Conservation (phyloP, 139 green algal species). For the Pleodorina starrii region DNA sequence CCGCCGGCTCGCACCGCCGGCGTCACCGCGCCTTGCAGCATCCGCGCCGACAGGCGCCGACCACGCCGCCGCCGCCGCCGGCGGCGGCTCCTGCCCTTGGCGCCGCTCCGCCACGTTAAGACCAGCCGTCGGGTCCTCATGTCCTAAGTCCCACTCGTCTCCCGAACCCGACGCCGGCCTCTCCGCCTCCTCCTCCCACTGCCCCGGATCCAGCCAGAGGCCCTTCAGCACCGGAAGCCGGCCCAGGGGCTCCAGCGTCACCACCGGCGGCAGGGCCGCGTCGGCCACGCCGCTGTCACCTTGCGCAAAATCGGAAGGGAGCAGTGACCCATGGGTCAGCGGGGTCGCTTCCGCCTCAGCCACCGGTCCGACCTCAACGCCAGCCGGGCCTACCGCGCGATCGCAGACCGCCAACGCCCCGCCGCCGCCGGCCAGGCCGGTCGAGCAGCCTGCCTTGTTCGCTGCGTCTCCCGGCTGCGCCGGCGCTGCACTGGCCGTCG, state of each 20-base stretch:
- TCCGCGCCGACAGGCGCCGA: background rate
- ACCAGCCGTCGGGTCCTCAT: background rate
- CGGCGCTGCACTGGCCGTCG: background rate
- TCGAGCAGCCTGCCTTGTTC: too few species aligned
- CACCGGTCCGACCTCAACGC: too few species aligned
- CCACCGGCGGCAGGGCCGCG: background rate
- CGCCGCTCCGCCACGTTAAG: too few species aligned
- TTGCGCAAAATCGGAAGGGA: background rate
- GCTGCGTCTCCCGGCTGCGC: background rate
- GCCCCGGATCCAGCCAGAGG: constrained; percentile 1
- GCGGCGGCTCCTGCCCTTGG: background rate
- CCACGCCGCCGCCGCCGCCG: background rate
- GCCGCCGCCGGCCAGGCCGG: too few species aligned
- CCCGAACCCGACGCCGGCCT: background rate
- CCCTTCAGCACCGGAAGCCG: background rate
- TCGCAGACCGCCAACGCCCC: too few species aligned
- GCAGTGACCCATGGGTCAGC: background rate
- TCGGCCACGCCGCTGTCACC: background rate
- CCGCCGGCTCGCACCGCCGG: background rate
- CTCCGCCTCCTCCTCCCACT: background rate
- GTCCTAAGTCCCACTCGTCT: background rate
- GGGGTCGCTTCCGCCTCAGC: too few species aligned
- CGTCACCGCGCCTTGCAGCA: background rate
- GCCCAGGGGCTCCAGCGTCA: background rate
- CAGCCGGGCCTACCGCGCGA: too few species aligned